A percentile compares a stretch with the other conserved stretches of the same genome.
phyloP scores from a whole-genome alignment of 1,284 basidiomycete species.

The Marasmius oreades region DNA sequence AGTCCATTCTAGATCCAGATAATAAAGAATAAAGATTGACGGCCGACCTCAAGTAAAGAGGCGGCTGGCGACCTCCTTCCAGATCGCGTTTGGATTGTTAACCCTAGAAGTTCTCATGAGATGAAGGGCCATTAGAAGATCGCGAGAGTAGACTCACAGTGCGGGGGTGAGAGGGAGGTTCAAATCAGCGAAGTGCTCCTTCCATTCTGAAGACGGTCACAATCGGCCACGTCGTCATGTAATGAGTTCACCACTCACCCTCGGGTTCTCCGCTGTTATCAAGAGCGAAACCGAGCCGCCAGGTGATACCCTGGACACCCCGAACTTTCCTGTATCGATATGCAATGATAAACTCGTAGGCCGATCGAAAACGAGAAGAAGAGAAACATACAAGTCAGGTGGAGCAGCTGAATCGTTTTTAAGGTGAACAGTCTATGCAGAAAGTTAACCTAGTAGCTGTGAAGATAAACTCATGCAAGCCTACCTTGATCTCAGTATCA shows the following conservation, averaged over 20 bases:
- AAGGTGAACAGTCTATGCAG: conserved; percentile 41
- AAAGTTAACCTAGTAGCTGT: neutral
- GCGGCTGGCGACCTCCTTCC: neutral
- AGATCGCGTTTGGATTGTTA: neutral
- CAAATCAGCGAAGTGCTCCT: conserved; percentile 21
- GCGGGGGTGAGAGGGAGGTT: conserved; percentile 20
- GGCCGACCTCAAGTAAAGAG: neutral
- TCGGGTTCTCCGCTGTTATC: conserved; percentile 16
- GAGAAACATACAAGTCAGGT: conserved; percentile 16
- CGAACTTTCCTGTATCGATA: conserved; percentile 17
- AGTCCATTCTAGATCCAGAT: neutral
- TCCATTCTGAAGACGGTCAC: conserved; percentile 22
- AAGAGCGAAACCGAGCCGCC: conserved; percentile 18
- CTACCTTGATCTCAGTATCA: conserved; percentile 56
- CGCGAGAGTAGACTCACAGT: neutral
- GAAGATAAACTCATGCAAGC: conserved; percentile 7
- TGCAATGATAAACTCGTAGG: neutral
- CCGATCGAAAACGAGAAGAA: conserved; percentile 4
- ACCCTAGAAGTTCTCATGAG: neutral
- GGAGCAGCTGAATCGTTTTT: conserved; percentile 29
- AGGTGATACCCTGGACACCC: conserved; percentile 22
- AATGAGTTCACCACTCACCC: conserved; percentile 12
- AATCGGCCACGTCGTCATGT: neutral
- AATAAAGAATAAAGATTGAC: neutral
- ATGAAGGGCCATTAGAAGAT: neutral